phyloP scores from a whole-genome alignment of 768 basidiomycete genomes.

The Russula earlei region DNA sequence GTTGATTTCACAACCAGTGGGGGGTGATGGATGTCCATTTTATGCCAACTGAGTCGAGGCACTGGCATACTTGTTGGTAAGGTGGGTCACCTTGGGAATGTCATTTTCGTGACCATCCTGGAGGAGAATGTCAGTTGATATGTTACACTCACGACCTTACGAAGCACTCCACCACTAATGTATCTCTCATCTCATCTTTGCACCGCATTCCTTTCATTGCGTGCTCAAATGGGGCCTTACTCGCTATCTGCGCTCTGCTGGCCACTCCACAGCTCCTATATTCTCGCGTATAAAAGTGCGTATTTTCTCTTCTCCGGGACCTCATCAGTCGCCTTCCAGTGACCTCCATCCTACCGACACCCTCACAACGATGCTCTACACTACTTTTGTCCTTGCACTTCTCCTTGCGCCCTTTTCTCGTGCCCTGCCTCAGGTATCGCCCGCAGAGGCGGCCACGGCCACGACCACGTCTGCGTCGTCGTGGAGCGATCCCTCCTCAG shows the following conservation, averaged over 20 bases:
- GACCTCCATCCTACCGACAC: not conserved
- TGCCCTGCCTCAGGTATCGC: slow-evolving; percentile 1
- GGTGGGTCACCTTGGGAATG: too few relatives aligned
- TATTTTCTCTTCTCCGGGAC: not conserved
- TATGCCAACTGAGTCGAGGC: slow-evolving; percentile 14
- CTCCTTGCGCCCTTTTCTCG: not conserved
- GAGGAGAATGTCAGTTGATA: too few relatives aligned
- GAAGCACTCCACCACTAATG: too few relatives aligned
- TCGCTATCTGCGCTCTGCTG: too few relatives aligned
- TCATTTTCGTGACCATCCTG: too few relatives aligned
- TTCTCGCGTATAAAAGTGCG: not conserved
- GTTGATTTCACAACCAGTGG: too few relatives aligned
- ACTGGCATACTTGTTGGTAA: too few relatives aligned
- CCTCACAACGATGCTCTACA: not conserved
- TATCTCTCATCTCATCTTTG: too few relatives aligned
- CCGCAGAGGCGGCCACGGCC: too few relatives aligned
- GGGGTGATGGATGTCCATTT: slow-evolving; percentile 20
- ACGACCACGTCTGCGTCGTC: too few relatives aligned
- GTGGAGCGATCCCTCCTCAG: not conserved
- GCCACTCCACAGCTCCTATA: not conserved
- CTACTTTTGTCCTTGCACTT: not conserved
- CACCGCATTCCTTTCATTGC: too few relatives aligned
- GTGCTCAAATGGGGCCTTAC: not conserved
- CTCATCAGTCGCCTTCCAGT: not conserved
- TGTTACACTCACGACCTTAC: too few relatives aligned